Base-by-base conservation (phyloP, 192 early-diverging fungal species). In the Linderina pennispora region DNA sequence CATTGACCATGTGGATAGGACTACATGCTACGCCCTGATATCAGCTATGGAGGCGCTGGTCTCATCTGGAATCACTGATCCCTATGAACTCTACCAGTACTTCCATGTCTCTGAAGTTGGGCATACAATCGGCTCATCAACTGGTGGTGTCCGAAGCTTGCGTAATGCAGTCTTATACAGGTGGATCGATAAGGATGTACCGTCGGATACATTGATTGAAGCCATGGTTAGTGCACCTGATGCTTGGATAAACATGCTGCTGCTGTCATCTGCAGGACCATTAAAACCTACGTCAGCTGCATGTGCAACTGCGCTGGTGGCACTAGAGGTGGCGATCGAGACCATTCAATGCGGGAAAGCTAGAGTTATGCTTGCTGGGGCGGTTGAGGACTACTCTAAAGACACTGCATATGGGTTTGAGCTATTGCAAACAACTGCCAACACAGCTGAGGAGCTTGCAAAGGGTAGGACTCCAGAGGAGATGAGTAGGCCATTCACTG, bases 221-320 rank as follows among this genome's bases (percentile, higher is more conserved):
- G 79, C 78, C 23, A 91, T 92, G 79, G 89, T 92, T 74, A 92
- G 91, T 80, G 91, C 90, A 45, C 90, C 88, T 83, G 80, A 88
- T 43, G 90, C 87, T 45, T 92, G 90, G 90, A 76, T 92, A 50
- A 92, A 92, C 76, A 77, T 92, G 80, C 75, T 92, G 55, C 70
- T 92, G 42, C 77, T 92, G 14, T 90, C 28, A 11, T 31, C 28
- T 5, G 5, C 28, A 5, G 28, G 28, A 8, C 28, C 28, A 5
- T 8, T 31, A 72, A 89, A 38, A 11, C 28, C 28, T 11, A 31
- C 28, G 11, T 86, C 88, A 36, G 85, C 87, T 40, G 90, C 90
- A 37, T 92, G 90, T 55, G 90, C 90, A 18, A 92, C 90, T 31
- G 86, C 88, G 46, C 86, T 83, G 45, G 85, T 88, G 53, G 88